A percentile compares a stretch with the other conserved stretches of the same genome.
Evolutionary conservation across 495 filamentous ascomycete species (phyloP).

Genomic region (Talaromyces trachyspermus): DNA sequence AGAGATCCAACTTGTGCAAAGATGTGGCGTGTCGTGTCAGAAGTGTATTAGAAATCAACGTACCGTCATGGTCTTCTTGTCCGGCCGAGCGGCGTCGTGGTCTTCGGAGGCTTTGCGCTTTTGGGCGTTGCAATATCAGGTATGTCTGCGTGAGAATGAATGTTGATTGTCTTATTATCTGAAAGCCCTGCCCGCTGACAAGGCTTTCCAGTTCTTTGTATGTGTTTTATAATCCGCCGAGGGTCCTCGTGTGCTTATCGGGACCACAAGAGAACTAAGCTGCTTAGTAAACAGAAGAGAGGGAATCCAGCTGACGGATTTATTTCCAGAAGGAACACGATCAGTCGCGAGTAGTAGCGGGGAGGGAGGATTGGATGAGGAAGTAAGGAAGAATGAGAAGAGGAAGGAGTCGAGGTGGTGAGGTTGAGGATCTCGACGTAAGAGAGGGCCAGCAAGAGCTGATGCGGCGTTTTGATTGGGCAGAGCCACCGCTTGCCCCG

Average conservation of each 20-base stretch:
- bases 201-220: conserved; percentile 38
- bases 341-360: not conserved
- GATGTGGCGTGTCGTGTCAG: not conserved
- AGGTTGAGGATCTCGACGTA: conserved; percentile 24
- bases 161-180: conserved; percentile 35
- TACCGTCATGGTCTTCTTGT: conserved; percentile 82
- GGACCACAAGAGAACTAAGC: not conserved
- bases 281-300: not conserved
- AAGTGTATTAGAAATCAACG: conserved; percentile 27
- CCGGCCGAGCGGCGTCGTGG: conserved; percentile 56
- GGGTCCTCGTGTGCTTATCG: conserved; percentile 24
- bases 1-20: not conserved
- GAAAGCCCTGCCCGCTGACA: conserved; percentile 47
- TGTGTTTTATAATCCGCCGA: too few relatives aligned
- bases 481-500: not conserved
- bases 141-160: conserved; percentile 48
- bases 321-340: not conserved
- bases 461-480: conserved; percentile 3
- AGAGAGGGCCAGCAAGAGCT: conserved; percentile 18
- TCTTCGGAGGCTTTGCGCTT: conserved; percentile 79
- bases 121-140: conserved; percentile 59
- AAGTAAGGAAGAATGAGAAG: conserved; percentile 7
- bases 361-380: not conserved
- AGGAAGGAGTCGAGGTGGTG: conserved; percentile 8
- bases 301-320: not conserved